Evolutionary conservation across 768 basidiomycete species (phyloP).

Genomic region (Mrakia gelida): DNA sequence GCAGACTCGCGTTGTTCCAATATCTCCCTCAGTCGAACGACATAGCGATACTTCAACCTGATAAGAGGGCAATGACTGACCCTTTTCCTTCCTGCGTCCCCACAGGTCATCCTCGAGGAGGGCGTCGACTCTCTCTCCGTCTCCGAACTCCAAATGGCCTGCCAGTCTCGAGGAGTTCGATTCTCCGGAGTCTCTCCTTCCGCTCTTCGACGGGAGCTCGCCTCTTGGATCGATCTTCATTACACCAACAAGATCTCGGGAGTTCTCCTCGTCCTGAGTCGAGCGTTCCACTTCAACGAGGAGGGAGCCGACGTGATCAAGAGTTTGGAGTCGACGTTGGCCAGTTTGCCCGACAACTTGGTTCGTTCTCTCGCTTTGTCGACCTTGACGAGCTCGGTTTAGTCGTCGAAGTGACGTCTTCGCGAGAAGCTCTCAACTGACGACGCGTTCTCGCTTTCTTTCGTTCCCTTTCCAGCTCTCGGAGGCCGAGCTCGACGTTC

Average conservation of each 20-base stretch:
- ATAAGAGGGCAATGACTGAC: too few species aligned
- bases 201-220: conserved; percentile 78
- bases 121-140: conserved; percentile 87
- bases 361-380: conserved; percentile 51
- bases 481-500: conserved; percentile 94
- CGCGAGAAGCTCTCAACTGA: background rate
- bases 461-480: conserved; percentile 59
- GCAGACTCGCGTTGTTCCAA: background rate
- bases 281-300: conserved; percentile 92
- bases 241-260: conserved; percentile 86
- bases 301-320: conserved; percentile 79
- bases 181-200: conserved; percentile 83
- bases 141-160: conserved; percentile 84
- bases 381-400: background rate
- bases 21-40: too few species aligned
- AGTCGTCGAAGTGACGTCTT: background rate
- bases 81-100: background rate
- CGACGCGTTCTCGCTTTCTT: background rate
- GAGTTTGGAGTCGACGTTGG: conserved; percentile 82
- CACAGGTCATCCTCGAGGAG: conserved; percentile 74
- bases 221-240: conserved; percentile 90
- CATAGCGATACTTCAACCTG: too few species aligned
- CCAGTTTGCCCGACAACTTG: conserved; percentile 87
- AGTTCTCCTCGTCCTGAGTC: conserved; percentile 84
- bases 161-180: conserved; percentile 88